These are phyloP conservation scores for Dichotomopilus funicola DNA, from an alignment of 2,329 filamentous ascomycete species.

Conservation along the genomic window DNA sequence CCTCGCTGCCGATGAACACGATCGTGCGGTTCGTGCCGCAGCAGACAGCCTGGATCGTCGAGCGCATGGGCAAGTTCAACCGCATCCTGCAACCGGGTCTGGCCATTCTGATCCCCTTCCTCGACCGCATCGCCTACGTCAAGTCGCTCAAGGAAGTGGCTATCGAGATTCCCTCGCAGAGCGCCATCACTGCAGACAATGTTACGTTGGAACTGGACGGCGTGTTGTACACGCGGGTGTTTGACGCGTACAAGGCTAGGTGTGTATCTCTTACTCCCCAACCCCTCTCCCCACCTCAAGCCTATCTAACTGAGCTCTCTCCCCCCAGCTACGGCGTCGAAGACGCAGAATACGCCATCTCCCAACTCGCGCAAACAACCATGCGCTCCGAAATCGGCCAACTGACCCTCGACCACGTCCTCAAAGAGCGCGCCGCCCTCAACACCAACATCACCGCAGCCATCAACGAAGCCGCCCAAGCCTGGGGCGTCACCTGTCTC, in stretches of 20 bases:
- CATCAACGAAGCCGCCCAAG: conserved; percentile 95
- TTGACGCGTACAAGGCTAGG: conserved; percentile 97
- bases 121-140: conserved; percentile 96
- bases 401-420: conserved; percentile 89
- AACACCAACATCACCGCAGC: conserved; percentile 98
- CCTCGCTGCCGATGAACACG: conserved; percentile 80
- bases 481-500: conserved; percentile 93
- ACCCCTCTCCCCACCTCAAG: neutral
- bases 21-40: conserved; percentile 96
- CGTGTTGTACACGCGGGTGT: conserved; percentile 89
- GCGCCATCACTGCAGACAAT: conserved; percentile 96
- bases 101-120: conserved; percentile 78
- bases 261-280: conserved; percentile 33
- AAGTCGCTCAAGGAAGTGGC: conserved; percentile 95
- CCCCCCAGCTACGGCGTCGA: conserved; percentile 81
- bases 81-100: conserved; percentile 88
- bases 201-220: conserved; percentile 95
- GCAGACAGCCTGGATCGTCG: conserved; percentile 98
- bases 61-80: conserved; percentile 98
- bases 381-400: conserved; percentile 99
- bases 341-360: conserved; percentile 97
- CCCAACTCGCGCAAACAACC: conserved; percentile 93
- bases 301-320: no score
- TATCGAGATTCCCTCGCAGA: conserved; percentile 95
- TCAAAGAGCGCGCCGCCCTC: conserved; percentile 92